Conservation (phyloP, 2,329 filamentous ascomycete species). For the Trichoderma arundinaceum region DNA sequence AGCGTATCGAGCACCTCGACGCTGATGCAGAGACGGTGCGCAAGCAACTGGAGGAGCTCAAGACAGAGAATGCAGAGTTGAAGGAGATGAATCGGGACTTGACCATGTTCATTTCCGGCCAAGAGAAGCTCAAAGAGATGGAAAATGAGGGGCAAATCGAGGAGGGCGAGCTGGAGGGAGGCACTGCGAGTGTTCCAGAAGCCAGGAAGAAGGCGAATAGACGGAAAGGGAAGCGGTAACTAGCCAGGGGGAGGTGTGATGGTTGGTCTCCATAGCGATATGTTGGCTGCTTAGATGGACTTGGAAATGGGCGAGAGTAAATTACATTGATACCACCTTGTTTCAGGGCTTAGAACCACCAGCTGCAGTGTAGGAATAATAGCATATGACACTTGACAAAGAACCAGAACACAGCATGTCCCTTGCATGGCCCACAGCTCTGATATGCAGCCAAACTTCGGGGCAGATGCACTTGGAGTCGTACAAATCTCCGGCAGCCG, state of each 20-base stretch:
- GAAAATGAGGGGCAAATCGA: constrained; percentile 63
- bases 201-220: constrained; percentile 49
- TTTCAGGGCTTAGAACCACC: neutral
- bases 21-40: constrained; percentile 64
- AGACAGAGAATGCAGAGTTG: constrained; percentile 71
- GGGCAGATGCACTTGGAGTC: neutral
- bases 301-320: neutral
- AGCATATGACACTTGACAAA: neutral
- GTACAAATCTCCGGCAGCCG: neutral
- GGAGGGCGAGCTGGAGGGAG: constrained; percentile 76
- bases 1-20: constrained; percentile 77
- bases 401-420: neutral
- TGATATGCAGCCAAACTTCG: neutral
- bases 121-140: constrained; percentile 78
- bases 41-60: constrained; percentile 62
- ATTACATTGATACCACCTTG: neutral
- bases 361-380: neutral
- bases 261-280: neutral
- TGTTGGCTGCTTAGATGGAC: neutral
- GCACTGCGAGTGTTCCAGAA: constrained; percentile 70
- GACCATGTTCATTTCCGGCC: constrained; percentile 83
- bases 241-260: neutral
- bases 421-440: neutral
- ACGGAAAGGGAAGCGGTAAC: constrained; percentile 56
- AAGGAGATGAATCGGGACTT: constrained; percentile 87